Evolutionary conservation across 306 rosid genomes (phyloP).

Genomic region (Castanospermum australe): DNA sequence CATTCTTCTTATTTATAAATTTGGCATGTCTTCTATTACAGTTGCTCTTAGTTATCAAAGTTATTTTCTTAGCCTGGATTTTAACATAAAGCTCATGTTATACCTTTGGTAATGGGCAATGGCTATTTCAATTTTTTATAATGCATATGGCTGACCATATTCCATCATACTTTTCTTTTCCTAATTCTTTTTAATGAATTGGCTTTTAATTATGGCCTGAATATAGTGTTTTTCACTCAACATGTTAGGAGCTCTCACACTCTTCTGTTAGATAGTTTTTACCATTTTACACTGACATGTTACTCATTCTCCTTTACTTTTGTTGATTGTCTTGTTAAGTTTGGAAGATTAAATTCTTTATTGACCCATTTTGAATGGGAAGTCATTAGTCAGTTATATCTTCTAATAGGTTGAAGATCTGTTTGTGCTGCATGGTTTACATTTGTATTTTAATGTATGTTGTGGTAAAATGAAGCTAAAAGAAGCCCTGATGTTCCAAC

Average conservation of each 20-base stretch:
- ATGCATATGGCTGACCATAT: neutral
- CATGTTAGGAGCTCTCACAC: neutral
- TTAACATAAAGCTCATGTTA: neutral
- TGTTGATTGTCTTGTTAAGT: neutral
- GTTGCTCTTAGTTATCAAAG: neutral
- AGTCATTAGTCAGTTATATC: neutral
- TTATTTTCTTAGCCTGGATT: neutral
- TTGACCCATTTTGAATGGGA: neutral
- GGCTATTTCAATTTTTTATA: neutral
- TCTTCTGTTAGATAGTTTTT: neutral
- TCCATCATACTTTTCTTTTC: neutral
- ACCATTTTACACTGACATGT: neutral
- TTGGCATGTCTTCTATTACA: neutral
- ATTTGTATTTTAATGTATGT: neutral
- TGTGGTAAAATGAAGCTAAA: neutral
- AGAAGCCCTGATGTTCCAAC: neutral
- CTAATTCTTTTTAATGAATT: neutral
- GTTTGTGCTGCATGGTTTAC: neutral
- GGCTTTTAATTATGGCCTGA: neutral
- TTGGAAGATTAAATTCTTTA: constrained; percentile 3
- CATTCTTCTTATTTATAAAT: neutral
- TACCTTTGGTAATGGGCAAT: neutral
- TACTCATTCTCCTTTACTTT: neutral
- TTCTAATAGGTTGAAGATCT: neutral
- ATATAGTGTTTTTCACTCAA: neutral